These are phyloP conservation scores for Tricharina praecox DNA, from an alignment of 495 filamentous ascomycete species.

Conservation along the genomic window DNA sequence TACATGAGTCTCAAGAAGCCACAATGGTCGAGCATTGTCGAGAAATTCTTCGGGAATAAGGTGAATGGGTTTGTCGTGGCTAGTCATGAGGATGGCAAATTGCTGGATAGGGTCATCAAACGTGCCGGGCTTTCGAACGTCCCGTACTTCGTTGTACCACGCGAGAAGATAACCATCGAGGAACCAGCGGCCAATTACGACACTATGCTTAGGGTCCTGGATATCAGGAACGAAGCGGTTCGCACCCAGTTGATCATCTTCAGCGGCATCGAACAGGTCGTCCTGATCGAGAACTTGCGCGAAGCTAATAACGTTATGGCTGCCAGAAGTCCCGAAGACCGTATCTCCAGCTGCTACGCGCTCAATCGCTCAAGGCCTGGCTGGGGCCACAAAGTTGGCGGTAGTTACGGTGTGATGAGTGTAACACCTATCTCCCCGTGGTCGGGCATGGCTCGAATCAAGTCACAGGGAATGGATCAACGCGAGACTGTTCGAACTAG, in stretches of 20 bases:
- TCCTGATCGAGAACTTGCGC: conserved; percentile 50
- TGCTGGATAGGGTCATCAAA: not conserved
- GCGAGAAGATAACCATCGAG: conserved; percentile 41
- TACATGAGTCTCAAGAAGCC: conserved; percentile 59
- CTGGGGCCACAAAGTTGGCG: conserved; percentile 37
- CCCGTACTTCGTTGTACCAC: conserved; percentile 38
- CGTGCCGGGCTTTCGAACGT: no score
- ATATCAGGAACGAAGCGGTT: conserved; percentile 36
- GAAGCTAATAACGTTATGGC: conserved; percentile 57
- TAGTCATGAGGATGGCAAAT: conserved; percentile 40
- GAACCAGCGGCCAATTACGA: conserved; percentile 58
- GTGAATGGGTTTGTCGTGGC: conserved; percentile 68
- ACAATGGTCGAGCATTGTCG: conserved; percentile 70
- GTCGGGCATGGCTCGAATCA: not conserved
- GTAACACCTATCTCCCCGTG: conserved; percentile 34
- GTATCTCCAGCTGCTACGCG: conserved; percentile 55
- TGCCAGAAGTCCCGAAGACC: conserved; percentile 39
- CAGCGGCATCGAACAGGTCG: conserved; percentile 63
- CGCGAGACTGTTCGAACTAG: not conserved
- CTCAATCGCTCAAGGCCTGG: conserved; percentile 41
- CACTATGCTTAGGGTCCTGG: conserved; percentile 61
- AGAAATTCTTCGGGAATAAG: conserved; percentile 46
- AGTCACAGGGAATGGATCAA: not conserved
- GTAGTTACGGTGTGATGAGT: conserved; percentile 37
- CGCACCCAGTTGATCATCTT: conserved; percentile 70